Percentiles rank a stretch among this genome's conserved stretches.
Evolutionary conservation across 2,329 filamentous ascomycete genomes (phyloP).

Genomic region (Stemphylium lycopersici): DNA sequence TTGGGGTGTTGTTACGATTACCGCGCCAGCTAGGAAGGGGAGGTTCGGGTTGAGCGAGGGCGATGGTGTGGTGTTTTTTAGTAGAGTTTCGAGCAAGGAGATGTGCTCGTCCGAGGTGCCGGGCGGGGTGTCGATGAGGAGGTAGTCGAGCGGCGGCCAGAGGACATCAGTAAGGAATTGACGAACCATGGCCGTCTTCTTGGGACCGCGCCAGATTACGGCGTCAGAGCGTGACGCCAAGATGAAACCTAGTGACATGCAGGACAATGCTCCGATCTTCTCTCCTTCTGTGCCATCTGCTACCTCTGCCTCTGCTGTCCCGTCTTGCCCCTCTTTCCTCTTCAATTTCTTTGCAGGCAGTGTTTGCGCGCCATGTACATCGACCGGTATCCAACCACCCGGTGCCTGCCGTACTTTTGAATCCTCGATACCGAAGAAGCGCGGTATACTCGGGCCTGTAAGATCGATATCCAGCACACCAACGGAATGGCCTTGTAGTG

Average conservation of each 20-base stretch:
- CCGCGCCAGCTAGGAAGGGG: constrained; percentile 72
- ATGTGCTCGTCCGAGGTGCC: constrained; percentile 98
- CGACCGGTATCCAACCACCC: constrained; percentile 89
- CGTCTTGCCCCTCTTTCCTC: neutral
- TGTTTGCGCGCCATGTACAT: constrained; percentile 69
- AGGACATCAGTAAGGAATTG: constrained; percentile 93
- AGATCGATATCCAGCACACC: constrained; percentile 96
- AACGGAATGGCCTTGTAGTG: constrained; percentile 83
- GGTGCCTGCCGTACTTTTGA: constrained; percentile 90
- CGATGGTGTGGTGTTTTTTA: constrained; percentile 50
- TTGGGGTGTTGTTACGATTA: constrained; percentile 95
- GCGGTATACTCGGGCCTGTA: constrained; percentile 93
- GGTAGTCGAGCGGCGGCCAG: constrained; percentile 85
- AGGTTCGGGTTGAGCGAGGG: constrained; percentile 10
- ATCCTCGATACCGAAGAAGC: constrained; percentile 87
- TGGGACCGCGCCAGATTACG: constrained; percentile 96
- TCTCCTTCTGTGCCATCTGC: constrained; percentile 10
- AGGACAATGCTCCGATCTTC: constrained; percentile 69
- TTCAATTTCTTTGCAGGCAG: constrained; percentile 19
- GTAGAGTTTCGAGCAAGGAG: constrained; percentile 81
- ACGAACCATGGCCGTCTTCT: constrained; percentile 98
- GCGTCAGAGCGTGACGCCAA: constrained; percentile 83
- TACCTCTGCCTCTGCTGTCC: neutral
- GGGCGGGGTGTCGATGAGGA: constrained; percentile 94
- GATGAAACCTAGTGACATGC: constrained; percentile 94